Percentiles rank a stretch among this genome's conserved stretches.
Conservation (phyloP, 805 yeast genomes). For the Wickerhamomyces xylosicus region DNA sequence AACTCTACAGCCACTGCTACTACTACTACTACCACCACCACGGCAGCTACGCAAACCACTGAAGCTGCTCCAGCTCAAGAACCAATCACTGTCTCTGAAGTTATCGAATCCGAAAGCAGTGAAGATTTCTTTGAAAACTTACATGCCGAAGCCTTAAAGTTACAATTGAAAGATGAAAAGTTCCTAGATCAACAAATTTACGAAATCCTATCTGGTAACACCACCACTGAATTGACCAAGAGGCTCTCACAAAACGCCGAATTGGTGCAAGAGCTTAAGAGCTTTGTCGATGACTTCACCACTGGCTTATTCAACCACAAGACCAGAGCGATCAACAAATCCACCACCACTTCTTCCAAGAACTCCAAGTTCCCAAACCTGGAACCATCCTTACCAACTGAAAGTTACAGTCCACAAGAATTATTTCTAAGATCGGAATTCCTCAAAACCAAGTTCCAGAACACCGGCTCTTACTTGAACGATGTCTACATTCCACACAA, state of each 20-base stretch:
- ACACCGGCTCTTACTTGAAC: conserved; percentile 51
- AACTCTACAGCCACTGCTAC: not conserved
- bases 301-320: conserved; percentile 10
- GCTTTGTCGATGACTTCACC: conserved; percentile 15
- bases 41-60: not conserved
- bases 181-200: conserved; percentile 11
- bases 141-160: conserved; percentile 11
- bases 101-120: conserved; percentile 1
- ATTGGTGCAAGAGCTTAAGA: conserved; percentile 11
- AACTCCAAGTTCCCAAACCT: conserved; percentile 44
- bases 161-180: conserved; percentile 9
- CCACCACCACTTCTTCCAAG: not conserved
- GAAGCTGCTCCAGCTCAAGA: not conserved
- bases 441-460: conserved; percentile 43
- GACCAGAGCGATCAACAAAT: conserved; percentile 3
- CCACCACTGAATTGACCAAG: conserved; percentile 9
- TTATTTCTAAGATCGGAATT: conserved; percentile 63
- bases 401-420: conserved; percentile 71
- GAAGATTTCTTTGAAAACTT: conserved; percentile 11
- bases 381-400: conserved; percentile 45
- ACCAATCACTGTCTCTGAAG: not conserved
- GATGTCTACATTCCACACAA: conserved; percentile 62
- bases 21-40: not conserved
- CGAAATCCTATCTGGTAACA: conserved; percentile 15
- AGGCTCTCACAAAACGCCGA: conserved; percentile 12